phyloP scores from a whole-genome alignment of 352 stramenopile genomes.

The Phytophthora nicotianae region DNA sequence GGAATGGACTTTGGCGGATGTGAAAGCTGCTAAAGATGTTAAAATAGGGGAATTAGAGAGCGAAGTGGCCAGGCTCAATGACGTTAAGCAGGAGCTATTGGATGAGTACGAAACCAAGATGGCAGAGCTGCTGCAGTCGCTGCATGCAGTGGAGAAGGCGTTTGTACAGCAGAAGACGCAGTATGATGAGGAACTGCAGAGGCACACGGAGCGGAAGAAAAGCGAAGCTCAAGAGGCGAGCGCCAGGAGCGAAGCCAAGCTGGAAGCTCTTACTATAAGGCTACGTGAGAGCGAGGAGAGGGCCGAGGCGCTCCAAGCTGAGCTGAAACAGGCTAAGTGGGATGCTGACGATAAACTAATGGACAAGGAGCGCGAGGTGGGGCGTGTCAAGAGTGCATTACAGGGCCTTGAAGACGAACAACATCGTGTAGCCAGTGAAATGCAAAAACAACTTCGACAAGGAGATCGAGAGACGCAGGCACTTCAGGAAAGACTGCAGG shows the following conservation, averaged over 20 bases:
- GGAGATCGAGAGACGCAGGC: constrained; percentile 47
- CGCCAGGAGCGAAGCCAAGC: constrained; percentile 42
- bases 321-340: constrained; percentile 70
- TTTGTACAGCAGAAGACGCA: constrained; percentile 87
- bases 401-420: constrained; percentile 69
- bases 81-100: constrained; percentile 78
- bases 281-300: constrained; percentile 58
- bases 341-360: constrained; percentile 61
- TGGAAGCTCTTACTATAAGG: constrained; percentile 50
- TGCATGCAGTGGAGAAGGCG: constrained; percentile 82
- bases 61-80: constrained; percentile 58
- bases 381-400: constrained; percentile 49
- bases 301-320: constrained; percentile 50
- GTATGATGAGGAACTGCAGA: constrained; percentile 72
- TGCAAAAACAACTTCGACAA: constrained; percentile 62
- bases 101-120: constrained; percentile 90
- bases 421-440: constrained; percentile 39
- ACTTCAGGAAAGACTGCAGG: constrained; percentile 59
- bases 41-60: constrained; percentile 71
- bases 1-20: constrained; percentile 74
- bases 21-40: constrained; percentile 56
- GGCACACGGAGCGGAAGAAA: constrained; percentile 54
- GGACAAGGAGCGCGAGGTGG: constrained; percentile 67
- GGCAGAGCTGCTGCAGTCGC: constrained; percentile 77
- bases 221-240: constrained; percentile 36